Evolutionary conservation across 2,329 filamentous ascomycete genomes (phyloP).

Genomic region (Xylariaceae sp.): DNA sequence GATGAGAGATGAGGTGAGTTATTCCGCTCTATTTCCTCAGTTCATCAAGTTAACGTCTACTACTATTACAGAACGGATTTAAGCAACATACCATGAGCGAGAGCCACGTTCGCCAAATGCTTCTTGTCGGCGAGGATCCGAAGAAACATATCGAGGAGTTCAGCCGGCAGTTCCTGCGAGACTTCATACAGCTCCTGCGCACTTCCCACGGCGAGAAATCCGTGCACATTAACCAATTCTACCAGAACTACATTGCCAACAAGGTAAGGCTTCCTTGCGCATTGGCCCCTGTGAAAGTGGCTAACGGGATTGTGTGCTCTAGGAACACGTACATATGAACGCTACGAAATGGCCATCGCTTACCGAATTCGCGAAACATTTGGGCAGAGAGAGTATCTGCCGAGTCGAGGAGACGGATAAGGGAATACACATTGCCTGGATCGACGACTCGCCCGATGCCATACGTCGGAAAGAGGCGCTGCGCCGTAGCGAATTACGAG

Average conservation of each 20-base stretch:
- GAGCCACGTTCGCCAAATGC: slow-evolving; percentile 67
- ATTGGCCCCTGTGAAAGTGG: background rate
- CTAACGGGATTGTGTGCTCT: background rate
- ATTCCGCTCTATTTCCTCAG: background rate
- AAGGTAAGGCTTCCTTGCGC: slow-evolving; percentile 38
- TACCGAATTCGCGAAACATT: slow-evolving; percentile 82
- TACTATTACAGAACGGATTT: slow-evolving; percentile 83
- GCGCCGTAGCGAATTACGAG: slow-evolving; percentile 75
- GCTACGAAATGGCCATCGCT: slow-evolving; percentile 82
- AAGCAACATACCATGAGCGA: slow-evolving; percentile 67
- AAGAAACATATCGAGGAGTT: slow-evolving; percentile 79
- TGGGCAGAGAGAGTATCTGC: slow-evolving; percentile 83
- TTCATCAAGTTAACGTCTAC: background rate
- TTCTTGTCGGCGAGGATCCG: slow-evolving; percentile 80
- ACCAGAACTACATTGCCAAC: slow-evolving; percentile 86
- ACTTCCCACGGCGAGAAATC: slow-evolving; percentile 89
- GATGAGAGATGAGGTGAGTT: slow-evolving; percentile 14
- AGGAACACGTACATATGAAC: slow-evolving; percentile 87
- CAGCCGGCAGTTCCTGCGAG: slow-evolving; percentile 71
- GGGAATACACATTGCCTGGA: slow-evolving; percentile 80
- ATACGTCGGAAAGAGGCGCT: slow-evolving; percentile 75
- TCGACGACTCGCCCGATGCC: slow-evolving; percentile 86
- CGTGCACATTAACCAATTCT: slow-evolving; percentile 86
- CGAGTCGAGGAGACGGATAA: slow-evolving; percentile 85
- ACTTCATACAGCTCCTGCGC: slow-evolving; percentile 71